Base-by-base conservation (phyloP, 2,329 filamentous ascomycete species). In the Calycina herbarum region DNA sequence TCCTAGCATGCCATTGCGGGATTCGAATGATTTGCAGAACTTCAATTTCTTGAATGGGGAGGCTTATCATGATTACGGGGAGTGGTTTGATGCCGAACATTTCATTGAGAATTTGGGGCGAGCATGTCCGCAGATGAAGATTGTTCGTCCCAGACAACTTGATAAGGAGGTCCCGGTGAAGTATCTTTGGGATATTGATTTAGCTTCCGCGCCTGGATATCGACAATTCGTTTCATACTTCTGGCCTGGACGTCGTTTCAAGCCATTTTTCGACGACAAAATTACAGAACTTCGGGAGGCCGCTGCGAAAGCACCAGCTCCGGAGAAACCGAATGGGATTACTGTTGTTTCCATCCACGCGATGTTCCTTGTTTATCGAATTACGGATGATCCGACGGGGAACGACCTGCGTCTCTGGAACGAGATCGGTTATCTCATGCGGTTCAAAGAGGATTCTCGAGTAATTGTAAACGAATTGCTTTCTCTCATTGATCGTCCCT, bases 361-460 rank as follows among this genome's bases (percentile, higher is more conserved):
- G 1, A 67, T 74, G 58, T 78, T 78, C 64, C 65, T 78, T 20
- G 54, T 77, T n/a, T 78, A 73, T 67, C 71, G 75, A 59, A 67
- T 78, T 57, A 78, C 73, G n/a, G 77, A 78, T 67, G 77, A 78
- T 68, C 73, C 77, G 1, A 78, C 76, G 1, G 69, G 73, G 2
- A 66, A 70, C 27, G 77, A 78, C 40, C 64, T 78, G 7, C 71
- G 67, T 2, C 64, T 77, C 13, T 78, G 77, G 77, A 78, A 76
- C 57, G 77, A 78, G 60, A 67, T 78, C 4, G 63, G 70, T 0
- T 66, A 73, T 64, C 67, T 78, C 0, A 66, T 78, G 48, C 73
- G 77, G 17, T 78, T 77, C 68, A 72, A 67, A 35, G 70, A 73
- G 11, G 69, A 68, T 7, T 70, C 74, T 4, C 70, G 76, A 27